These are phyloP conservation scores for Termitomyces sp. DNA, from an alignment of 768 basidiomycete species.

Conservation along the genomic window DNA sequence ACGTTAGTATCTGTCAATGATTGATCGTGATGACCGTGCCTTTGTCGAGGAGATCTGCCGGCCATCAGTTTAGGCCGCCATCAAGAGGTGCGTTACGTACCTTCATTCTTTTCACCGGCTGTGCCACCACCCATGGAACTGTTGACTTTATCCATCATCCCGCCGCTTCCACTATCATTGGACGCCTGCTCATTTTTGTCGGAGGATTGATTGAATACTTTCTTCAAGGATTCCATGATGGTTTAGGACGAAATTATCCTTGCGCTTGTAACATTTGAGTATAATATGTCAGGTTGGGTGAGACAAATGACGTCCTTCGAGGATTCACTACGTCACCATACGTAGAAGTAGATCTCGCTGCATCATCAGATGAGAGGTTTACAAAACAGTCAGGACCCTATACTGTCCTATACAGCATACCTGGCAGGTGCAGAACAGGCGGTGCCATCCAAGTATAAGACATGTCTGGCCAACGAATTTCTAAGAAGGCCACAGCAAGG, in stretches of 20 bases:
- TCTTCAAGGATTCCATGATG: not conserved
- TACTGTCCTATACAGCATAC: too few species aligned
- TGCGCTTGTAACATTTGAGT: not conserved
- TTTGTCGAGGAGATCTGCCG: constrained; percentile 2
- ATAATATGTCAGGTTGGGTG: too few species aligned
- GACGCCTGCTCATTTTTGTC: not conserved
- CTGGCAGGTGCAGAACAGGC: too few species aligned
- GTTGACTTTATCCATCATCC: not conserved
- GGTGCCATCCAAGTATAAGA: too few species aligned
- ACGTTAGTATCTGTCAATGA: not conserved
- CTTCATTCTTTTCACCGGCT: not conserved
- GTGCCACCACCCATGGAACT: not conserved
- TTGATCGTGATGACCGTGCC: not conserved
- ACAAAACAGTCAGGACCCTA: too few species aligned
- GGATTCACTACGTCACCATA: too few species aligned
- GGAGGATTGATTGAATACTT: not conserved
- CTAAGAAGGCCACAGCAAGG: too few species aligned
- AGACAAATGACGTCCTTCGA: not conserved
- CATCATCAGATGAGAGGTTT: too few species aligned
- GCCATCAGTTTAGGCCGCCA: too few species aligned
- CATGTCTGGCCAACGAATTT: too few species aligned
- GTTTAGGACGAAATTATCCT: not conserved
- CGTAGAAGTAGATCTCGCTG: too few species aligned
- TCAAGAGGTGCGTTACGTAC: not conserved
- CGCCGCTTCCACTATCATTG: not conserved